Evolutionary conservation across 2,329 filamentous ascomycete genomes (phyloP), one percentile per base, ranked within the genome.

Genomic region (Triangularia setosa): DNA sequence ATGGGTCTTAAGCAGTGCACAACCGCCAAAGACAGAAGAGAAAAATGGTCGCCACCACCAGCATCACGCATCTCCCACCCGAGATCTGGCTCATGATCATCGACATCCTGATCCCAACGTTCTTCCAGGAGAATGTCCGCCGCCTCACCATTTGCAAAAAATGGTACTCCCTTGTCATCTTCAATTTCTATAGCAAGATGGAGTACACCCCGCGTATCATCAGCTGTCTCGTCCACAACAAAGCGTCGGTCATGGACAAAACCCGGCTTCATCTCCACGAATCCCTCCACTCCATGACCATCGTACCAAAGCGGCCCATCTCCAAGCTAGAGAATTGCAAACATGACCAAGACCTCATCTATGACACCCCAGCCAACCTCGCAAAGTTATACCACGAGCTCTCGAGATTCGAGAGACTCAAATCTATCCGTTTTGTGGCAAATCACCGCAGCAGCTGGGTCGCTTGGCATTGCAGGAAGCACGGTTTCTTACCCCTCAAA

Each of bases 81-180:
- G 69, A 70, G 61, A 63, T 70, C 54, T 66, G 63, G 67, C 48
- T 69, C 3, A 65, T 69, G 56, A 66, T 70, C 54, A 58, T 70
- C 60, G 64, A 67, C 40, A 56, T 44, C 23, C 64, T 70, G 1
- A 66, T 64, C 8, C 53, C 60, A 2, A 64, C 64, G 14, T 70
- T 70, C 58, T 70, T 69, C 62, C 69, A 70, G 16, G 30, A 66
- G 21, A 62, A 70, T 52, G 58, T 70, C 25, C 25, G 64, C 56
- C 67, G 67, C 18, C 64, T 70, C 11, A 25, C 62, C 59, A 35
- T 70, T 52, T 69, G 57, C 54, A 65, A 62, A 11, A 62, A 61
- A 56, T 70, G 69, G 69, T 68, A 69, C 40, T 57, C 16, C 60
- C 64, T 69, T 18, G 63, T 65, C 28, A 65, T 64, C 35, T 62